Evolutionary conservation across 805 yeast species (phyloP).

Genomic region (Candida montana): DNA sequence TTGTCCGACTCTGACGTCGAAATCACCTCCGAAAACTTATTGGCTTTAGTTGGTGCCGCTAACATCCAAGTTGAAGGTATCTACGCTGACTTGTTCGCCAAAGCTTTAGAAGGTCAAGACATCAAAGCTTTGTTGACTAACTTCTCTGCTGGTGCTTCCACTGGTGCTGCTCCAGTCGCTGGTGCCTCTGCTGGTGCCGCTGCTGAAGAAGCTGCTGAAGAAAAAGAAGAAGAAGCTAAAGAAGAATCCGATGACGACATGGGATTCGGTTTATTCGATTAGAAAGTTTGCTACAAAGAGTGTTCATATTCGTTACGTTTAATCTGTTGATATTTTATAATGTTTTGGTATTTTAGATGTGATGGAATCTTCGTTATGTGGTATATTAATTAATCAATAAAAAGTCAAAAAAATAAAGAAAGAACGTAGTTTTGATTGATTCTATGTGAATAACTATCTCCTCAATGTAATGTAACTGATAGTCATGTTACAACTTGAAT

Average conservation of each 20-base stretch:
- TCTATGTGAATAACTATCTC: no score
- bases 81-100: conserved; percentile 87
- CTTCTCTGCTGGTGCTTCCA: conserved; percentile 67
- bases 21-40: conserved; percentile 78
- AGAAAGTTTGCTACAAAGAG: conserved; percentile 25
- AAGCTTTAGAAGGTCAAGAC: conserved; percentile 82
- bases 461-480: no score
- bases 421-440: not conserved
- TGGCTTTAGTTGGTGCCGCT: conserved; percentile 75
- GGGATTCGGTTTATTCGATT: conserved; percentile 95
- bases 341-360: not conserved
- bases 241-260: conserved; percentile 72
- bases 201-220: conserved; percentile 59
- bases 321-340: no score
- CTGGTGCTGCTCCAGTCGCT: conserved; percentile 66
- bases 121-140: conserved; percentile 72
- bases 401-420: not conserved
- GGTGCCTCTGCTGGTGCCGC: conserved; percentile 58
- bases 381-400: no score
- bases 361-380: not conserved
- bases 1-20: conserved; percentile 90
- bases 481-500: no score
- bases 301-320: not conserved
- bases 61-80: conserved; percentile 74
- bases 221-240: conserved; percentile 46